Conservation (phyloP, 1,139 yeast species). For the Lodderomyces theae region DNA sequence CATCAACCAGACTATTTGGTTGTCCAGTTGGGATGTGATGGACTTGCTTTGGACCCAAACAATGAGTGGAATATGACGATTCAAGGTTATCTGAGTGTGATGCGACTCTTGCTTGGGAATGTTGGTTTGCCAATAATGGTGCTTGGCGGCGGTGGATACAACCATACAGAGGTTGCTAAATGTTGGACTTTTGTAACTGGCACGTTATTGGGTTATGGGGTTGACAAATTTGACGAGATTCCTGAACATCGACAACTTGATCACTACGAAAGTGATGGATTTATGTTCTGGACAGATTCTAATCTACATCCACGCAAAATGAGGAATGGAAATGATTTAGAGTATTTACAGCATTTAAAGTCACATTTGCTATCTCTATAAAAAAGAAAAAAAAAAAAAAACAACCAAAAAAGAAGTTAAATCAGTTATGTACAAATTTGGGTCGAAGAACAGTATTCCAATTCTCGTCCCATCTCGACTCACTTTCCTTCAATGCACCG, state of each 20-base stretch:
- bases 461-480: slow-evolving; percentile 68
- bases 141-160: slow-evolving; percentile 81
- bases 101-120: slow-evolving; percentile 30
- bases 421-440: slow-evolving; percentile 19
- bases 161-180: slow-evolving; percentile 59
- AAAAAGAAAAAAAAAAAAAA: too few relatives aligned
- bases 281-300: slow-evolving; percentile 46
- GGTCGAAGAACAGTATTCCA: slow-evolving; percentile 49
- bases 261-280: slow-evolving; percentile 45
- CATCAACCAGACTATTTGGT: slow-evolving; percentile 55
- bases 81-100: slow-evolving; percentile 41
- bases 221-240: slow-evolving; percentile 19
- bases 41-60: slow-evolving; percentile 53
- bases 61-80: slow-evolving; percentile 70
- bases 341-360: slow-evolving; percentile 19
- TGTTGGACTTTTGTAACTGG: slow-evolving; percentile 60
- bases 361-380: slow-evolving; percentile 13
- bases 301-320: slow-evolving; percentile 28
- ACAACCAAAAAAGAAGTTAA: too few relatives aligned
- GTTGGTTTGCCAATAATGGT: slow-evolving; percentile 40
- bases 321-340: slow-evolving; percentile 38
- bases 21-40: slow-evolving; percentile 73
- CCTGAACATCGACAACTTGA: slow-evolving; percentile 54
- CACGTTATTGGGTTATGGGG: slow-evolving; percentile 2
- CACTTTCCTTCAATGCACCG: slow-evolving; percentile 74